Evolutionary conservation across 1,284 basidiomycete genomes (phyloP).

Genomic region (Apiotrichum domesticum): DNA sequence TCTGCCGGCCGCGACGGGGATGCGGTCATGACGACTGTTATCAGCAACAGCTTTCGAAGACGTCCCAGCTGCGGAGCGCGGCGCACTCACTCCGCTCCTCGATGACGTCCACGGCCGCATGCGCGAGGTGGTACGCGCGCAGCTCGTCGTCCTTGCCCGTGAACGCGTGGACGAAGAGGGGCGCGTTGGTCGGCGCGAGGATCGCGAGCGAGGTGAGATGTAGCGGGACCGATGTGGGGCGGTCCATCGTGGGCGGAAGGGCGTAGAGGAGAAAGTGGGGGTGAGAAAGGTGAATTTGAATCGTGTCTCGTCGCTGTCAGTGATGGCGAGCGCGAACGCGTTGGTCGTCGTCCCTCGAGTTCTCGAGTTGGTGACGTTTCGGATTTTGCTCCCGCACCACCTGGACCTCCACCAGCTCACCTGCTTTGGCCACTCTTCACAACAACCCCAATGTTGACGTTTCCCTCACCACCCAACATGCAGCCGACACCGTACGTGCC

Average conservation of each 20-base stretch:
- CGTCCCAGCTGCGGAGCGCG: not conserved
- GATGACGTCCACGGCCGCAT: slow-evolving; percentile 45
- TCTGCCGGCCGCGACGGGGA: slow-evolving; percentile 42
- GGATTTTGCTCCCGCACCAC: no score
- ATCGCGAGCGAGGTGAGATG: slow-evolving; percentile 44
- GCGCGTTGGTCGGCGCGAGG: slow-evolving; percentile 40
- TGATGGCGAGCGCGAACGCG: no score
- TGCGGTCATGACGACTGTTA: slow-evolving; percentile 40
- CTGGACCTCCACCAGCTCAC: no score
- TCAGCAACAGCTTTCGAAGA: not conserved
- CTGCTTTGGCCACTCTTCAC: not conserved
- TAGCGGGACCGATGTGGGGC: slow-evolving; percentile 33
- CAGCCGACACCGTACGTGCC: not conserved
- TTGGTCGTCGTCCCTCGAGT: no score
- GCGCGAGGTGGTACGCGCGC: slow-evolving; percentile 44
- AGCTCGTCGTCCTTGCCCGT: slow-evolving; percentile 40
- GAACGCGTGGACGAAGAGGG: slow-evolving; percentile 44
- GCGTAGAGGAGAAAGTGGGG: not conserved
- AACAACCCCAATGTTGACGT: not conserved
- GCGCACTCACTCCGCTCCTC: slow-evolving; percentile 44
- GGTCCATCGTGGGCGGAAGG: slow-evolving; percentile 21
- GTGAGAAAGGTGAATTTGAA: not conserved
- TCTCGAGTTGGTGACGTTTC: no score
- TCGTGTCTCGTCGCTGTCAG: no score
- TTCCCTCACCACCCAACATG: not conserved